phyloP scores from a whole-genome alignment of 2,329 filamentous ascomycete genomes.

The Ramularia endophylla region DNA sequence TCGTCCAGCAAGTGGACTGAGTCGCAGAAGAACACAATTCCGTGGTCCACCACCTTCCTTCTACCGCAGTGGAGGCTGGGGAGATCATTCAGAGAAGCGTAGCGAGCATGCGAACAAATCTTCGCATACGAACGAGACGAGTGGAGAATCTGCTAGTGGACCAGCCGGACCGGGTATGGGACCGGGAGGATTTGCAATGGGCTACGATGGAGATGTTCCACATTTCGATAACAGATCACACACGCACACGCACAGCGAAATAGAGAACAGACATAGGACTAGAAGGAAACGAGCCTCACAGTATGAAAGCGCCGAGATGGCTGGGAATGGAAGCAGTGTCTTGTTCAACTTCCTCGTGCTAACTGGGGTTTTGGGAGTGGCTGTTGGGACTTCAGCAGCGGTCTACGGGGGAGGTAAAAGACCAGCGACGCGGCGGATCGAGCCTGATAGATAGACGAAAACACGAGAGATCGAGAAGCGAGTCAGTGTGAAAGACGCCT shows the following conservation, averaged over 20 bases:
- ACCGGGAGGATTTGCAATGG: conserved; percentile 56
- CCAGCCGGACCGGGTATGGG: conserved; percentile 17
- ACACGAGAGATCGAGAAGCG: too few species aligned
- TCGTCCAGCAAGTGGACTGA: conserved; percentile 74
- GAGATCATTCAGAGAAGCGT: conserved; percentile 56
- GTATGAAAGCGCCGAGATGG: conserved; percentile 16
- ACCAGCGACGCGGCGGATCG: too few species aligned
- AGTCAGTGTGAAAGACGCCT: too few species aligned
- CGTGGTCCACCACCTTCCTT: conserved; percentile 85
- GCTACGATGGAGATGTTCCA: conserved; percentile 51
- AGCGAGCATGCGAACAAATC: conserved; percentile 36
- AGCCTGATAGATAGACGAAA: too few species aligned
- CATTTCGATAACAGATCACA: conserved; percentile 76
- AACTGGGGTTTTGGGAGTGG: conserved; percentile 25
- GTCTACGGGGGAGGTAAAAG: conserved; percentile 5
- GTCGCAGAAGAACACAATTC: conserved; percentile 68
- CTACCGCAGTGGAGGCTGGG: conserved; percentile 76
- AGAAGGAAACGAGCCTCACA: conserved; percentile 14
- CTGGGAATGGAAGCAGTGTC: conserved; percentile 18
- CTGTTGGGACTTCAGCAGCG: conserved; percentile 20
- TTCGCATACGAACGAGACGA: conserved; percentile 26
- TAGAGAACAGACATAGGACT: conserved; percentile 31
- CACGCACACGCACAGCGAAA: conserved; percentile 63
- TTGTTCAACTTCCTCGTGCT: conserved; percentile 30
- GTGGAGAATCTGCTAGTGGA: conserved; percentile 15